Base-by-base conservation (phyloP, 1,284 basidiomycete genomes). In the Ustilago trichophora region DNA sequence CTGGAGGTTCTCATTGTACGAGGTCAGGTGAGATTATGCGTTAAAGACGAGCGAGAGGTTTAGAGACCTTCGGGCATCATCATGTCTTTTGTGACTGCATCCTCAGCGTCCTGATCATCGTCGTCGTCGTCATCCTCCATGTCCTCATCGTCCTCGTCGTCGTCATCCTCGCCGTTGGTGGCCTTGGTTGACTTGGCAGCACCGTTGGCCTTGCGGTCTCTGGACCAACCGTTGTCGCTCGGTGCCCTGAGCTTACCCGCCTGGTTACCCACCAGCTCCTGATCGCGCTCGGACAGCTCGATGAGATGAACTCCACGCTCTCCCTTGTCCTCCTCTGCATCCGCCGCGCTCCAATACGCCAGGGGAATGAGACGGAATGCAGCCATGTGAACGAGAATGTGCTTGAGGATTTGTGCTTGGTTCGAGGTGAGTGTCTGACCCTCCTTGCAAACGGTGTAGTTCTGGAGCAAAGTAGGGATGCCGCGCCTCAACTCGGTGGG, bases 401-500 rank as follows among this genome's bases (percentile, higher is more conserved):
- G 77, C 66, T 80, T 80, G 41, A 80, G 67, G 42, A 80, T 79
- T 51, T 80, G 78, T 8, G 78, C 78, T 49, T 68, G 66, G 82
- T 96, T 92, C 36, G 87, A 82, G 4, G 88, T 89, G 66, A 98
- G 84, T 56, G 84, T 84, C 74, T 92, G 89, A 38, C 92, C 94
- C 81, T 90, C 84, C 77, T 88, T 88, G 83, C 95, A 98, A 41
- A 99, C 84, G 43, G 87, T 86, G 80, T 95, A 93, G 51, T 85
- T 85, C 24, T 69, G 68, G 42, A 88, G 87, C 50, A 98, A 84
- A 4, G 89, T 91, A 3, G 96, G 95, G 2, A 97, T 90, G 54
- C 95, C 96, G 69, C 87, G 87, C 66, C 90, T 87, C 84, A 99
- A 87, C 50, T 85, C 87, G 16, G 95, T 98, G 38, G 88, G 86